Base-by-base conservation (phyloP, 768 basidiomycete genomes). In the Trichaptum fuscoviolaceum region DNA sequence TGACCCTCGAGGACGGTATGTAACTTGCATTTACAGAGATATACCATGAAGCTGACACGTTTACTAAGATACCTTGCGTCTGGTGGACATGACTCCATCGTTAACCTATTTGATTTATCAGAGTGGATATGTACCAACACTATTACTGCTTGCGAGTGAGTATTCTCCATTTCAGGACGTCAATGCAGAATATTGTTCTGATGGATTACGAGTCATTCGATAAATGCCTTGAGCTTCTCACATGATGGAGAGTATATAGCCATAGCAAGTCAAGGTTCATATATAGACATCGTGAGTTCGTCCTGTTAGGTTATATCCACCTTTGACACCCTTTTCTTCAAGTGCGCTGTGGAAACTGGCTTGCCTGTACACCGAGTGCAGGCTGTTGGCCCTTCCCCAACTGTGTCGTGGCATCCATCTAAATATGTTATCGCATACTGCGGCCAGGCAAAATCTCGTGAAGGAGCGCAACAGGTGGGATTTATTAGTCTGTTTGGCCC, bases 171-270 rank as follows among this genome's bases (percentile, higher is more conserved):
- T 2, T 2, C 15, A 61, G 10, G 23, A 10, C 7, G 58, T 30
- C 20, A 60, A 60, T 20, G 7, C 23, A 60, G 42, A 9, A 25
- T n/a, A 27, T 36, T 30, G 27, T 18, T 18, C 24, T 64, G 36
- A 24, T 20, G 23, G 7, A 24, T n/a, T 20, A 52, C 1, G 70
- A 92, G 92, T 65, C 80, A 92, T 72, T 82, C 86, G 24, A 90
- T 92, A 71, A 90, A 84, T 67, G 83, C 84, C 23, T 75, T 93
- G 23, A 91, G 88, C 73, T 94, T 92, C 81, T 93, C 91, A 15
- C 82, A 88, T 69, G 92, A 93, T 70, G 92, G 92, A 35, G 92
- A 94, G 79, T 93, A 88, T 71, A 75, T 93, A 60, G 92, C 92
- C 20, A 87, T 92, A 63, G 88, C 91, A 9, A 90, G 81, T 68